Base-by-base conservation (phyloP, 345 rosid species). In the Eucalyptus albens region DNA sequence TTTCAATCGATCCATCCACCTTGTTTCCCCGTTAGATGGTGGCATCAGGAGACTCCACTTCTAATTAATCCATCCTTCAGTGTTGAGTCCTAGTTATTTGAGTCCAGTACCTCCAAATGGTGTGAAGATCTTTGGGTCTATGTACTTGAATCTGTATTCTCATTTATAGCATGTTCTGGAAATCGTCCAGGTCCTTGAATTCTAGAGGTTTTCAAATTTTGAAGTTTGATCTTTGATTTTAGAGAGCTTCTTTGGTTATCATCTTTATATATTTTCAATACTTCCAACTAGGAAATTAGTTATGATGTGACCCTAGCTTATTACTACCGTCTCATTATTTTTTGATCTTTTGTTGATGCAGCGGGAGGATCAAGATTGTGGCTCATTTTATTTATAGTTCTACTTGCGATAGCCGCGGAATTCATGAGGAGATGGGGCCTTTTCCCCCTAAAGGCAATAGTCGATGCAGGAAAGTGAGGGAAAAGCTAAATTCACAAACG, bases 391-490 rank as follows among this genome's bases (percentile, higher is more conserved):
- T 47, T 93, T 80, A 51, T 92, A 82, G 50, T 93, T 31, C 72
- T 92, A 31, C 87, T 93, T 56, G 92, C 93, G n/a, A 89, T 93
- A 13, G 90, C 91, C 17, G 87, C n/a, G 16, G 45, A 89, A 81
- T 88, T 88, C 86, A 51, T 88, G 91, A 91, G 88, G 91, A 87
- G 88, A 50, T 82, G 67, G 87, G 92, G 85, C 47, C 72, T 86
- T 69, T 69, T 72, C 55, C 67, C 47, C 44, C 16, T 86, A 55
- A 77, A 37, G 83, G 45, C 47, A 8, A 37, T 77, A 19, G 15
- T 6, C 42, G 45, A 77, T 37, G 83, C 83, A 6, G 24, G 83
- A 77, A 77, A 77, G 24, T 37, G 42, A 37, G 83, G 45, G 26
- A 72, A 72, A 72, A 77, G 83, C 83, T 77, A 77, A 21, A 72